Evolutionary conservation across 257 asterid species (phyloP), one percentile per base, ranked within the genome.

Genomic region (Solanum acaule): DNA sequence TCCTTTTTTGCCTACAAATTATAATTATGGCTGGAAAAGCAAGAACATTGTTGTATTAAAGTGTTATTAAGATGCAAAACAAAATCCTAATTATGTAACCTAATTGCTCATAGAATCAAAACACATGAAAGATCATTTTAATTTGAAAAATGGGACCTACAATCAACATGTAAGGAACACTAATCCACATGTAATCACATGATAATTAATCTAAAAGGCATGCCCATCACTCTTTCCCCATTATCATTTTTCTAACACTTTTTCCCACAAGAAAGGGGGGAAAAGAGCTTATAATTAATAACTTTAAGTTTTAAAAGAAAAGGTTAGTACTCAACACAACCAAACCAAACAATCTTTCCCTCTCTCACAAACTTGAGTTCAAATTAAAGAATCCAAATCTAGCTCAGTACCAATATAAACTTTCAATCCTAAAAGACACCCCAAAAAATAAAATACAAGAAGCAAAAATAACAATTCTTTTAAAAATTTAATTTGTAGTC

Each of bases 161-260:
- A 22, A 29, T 86, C 73, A 89, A 87, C 92, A 87, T 56, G 82
- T 90, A 88, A 86, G 89, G 27, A 81, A 81, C 86, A 88, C 86
- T 88, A 88, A 90, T 83, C 88, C 94, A 90, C 92, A 93, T 92
- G 93, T 89, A 92, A 93, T 92, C 98, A 94, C 96, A 94, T 95
- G 98, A 90, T 91, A 86, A 35, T 72, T 72, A 90, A 71, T 86
- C 87, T 84, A 89, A 88, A 91, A 88, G 90, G 83, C 72, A 78
- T 89, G 84, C 71, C 87, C 88, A 91, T 89, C 87, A 85, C 87
- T 90, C 88, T 90, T 88, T 86, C 79, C 70, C 88, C 86, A 86
- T 70, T 83, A 81, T 71, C 29, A 81, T 72, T 83, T 59, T 44
- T 81, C 85, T 15, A 81, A 46, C 40, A 46, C 68, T 46, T 81